Evolutionary conservation across 306 rosid genomes (phyloP).

Genomic region (Comarum palustre): DNA sequence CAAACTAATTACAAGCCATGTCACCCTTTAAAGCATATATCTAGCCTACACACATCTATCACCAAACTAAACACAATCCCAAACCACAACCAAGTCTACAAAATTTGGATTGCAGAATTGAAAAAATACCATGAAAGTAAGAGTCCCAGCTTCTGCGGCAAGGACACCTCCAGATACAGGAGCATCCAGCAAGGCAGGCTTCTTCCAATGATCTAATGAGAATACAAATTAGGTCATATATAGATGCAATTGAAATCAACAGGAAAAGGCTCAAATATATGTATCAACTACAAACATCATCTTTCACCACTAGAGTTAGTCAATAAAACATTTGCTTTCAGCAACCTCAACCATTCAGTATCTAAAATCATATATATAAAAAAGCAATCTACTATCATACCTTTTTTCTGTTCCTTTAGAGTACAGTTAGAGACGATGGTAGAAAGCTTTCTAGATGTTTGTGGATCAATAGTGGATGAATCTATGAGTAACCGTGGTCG

Average conservation of each 20-base stretch:
- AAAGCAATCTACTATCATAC: slow-evolving; percentile 33
- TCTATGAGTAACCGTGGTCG: slow-evolving; percentile 86
- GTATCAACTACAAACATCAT: not conserved
- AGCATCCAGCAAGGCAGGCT: slow-evolving; percentile 77
- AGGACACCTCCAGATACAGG: slow-evolving; percentile 95
- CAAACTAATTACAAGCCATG: not conserved
- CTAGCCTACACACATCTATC: not conserved
- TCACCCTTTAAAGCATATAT: not conserved
- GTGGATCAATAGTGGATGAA: slow-evolving; percentile 92
- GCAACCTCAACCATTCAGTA: not conserved
- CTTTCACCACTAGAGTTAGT: not conserved
- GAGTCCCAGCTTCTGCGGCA: slow-evolving; percentile 93
- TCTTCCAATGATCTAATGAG: slow-evolving; percentile 45
- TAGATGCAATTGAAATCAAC: not conserved
- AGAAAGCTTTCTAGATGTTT: slow-evolving; percentile 77
- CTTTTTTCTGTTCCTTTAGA: slow-evolving; percentile 67
- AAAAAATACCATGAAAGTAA: slow-evolving; percentile 76
- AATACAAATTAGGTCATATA: slow-evolving; percentile 7
- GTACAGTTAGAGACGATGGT: slow-evolving; percentile 49
- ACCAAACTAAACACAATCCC: not conserved
- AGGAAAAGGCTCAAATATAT: not conserved
- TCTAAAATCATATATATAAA: not conserved
- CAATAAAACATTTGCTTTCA: not conserved
- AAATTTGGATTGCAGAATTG: slow-evolving; percentile 16
- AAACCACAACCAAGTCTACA: not conserved